Evolutionary conservation across 2,329 filamentous ascomycete species (phyloP), one percentile per base, ranked within the genome.

Genomic region (Diaporthe sp.): DNA sequence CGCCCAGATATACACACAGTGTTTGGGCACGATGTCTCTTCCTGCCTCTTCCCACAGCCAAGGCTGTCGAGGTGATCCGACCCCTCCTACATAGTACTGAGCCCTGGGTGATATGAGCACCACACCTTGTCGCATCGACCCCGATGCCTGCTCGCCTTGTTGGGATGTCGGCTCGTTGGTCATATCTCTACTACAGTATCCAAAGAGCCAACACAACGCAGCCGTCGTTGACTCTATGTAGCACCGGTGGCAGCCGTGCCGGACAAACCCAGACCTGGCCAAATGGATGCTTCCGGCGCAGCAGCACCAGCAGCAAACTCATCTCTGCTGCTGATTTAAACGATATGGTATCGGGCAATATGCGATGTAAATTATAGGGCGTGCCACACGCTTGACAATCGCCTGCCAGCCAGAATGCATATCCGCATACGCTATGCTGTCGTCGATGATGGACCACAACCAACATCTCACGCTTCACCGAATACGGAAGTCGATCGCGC

Each of bases 401-500:
- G 44, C 44, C 19, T 25, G 22, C 31, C 65, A 19, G 28, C 25
- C 51, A 39, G 22, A 15, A 15, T 68, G 31, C 31, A n/a, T 25
- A 22, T 39, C 25, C 31, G 65, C 65, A 31, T 12, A 46, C 7
- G 19, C 22, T 8, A 25, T 57, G 34, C 49, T 65, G 58, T 60
- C 55, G 44, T 55, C 46, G 17, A 57, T 9, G 46, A 75, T 25
- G 42, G 60, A 19, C 46, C 71, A 55, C 34, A 34, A 37, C 62
- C 28, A 42, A 17, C 62, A 71, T 74, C 62, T 61, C 46, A 37
- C 75, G 57, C 75, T 76, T 76, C 75, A 46, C 75, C 71, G 7
- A 53, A 61, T 65, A 57, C 22, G 75, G 75, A 71, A 76, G 71
- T 76, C 75, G 75, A 76, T 76, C 75, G 74, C 74, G 73, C 73